Evolutionary conservation across 2,329 filamentous ascomycete species (phyloP).

Genomic region (Apiospora rasikravindrae): DNA sequence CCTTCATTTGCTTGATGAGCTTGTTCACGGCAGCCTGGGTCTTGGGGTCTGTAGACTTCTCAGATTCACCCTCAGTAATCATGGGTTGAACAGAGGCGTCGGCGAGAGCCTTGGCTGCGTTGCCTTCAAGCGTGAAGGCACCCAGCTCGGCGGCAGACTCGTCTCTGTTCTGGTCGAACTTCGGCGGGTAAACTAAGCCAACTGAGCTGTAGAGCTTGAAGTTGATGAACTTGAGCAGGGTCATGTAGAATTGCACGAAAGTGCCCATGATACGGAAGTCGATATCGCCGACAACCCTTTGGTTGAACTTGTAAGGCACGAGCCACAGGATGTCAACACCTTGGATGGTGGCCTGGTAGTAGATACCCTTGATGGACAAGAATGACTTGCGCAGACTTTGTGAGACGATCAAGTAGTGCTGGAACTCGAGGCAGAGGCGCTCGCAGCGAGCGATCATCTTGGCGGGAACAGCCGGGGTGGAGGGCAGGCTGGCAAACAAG

Average conservation of each 20-base stretch:
- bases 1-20: constrained; percentile 70
- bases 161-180: constrained; percentile 86
- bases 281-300: constrained; percentile 89
- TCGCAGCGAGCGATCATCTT: constrained; percentile 97
- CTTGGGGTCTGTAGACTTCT: constrained; percentile 64
- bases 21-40: constrained; percentile 72
- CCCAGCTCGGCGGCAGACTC: constrained; percentile 88
- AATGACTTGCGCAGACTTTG: constrained; percentile 95
- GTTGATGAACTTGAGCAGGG: constrained; percentile 93
- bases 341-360: constrained; percentile 97
- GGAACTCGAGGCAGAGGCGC: constrained; percentile 90
- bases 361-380: constrained; percentile 98
- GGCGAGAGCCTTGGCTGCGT: constrained; percentile 60
- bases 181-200: constrained; percentile 93
- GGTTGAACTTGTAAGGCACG: constrained; percentile 97
- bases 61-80: constrained; percentile 53
- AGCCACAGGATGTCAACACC: constrained; percentile 97
- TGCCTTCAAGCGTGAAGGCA: constrained; percentile 88
- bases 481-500: constrained; percentile 94
- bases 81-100: constrained; percentile 53
- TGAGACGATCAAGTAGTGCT: constrained; percentile 95
- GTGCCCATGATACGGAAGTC: constrained; percentile 99
- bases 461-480: constrained; percentile 84
- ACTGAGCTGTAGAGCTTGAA: constrained; percentile 91
- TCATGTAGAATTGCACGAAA: constrained; percentile 99